Evolutionary conservation across 441 rosid species (phyloP), one percentile per base, ranked within the genome.

Genomic region (Dalechampia spathulata): DNA sequence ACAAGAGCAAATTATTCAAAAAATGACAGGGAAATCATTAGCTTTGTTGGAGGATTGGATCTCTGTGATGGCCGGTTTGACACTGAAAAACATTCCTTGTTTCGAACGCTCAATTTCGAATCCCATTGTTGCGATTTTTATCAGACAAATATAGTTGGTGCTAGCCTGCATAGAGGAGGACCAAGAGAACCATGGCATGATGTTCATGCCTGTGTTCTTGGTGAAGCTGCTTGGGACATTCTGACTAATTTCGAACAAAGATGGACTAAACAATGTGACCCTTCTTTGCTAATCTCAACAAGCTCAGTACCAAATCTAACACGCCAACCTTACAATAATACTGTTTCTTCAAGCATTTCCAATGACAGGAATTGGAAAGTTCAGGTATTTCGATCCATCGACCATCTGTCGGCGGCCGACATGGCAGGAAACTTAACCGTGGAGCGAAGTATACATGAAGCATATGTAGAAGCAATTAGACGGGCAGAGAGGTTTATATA

Each of bases 141-240:
- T 52, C 96, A 91, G 65, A 79, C 83, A 12, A 88, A 64, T 55
- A 70, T 91, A 5, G 58, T 77, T 0, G 90, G 93, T 48, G 93
- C 95, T 39, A 75, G 73, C 25, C 74, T 79, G 19, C 77, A 67
- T n/a, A 83, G 45, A 67, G 98, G 98, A 13, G 96, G 98, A 27
- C 98, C 98, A 1, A 78, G 98, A 63, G 90, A 73, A 60, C 98
- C 96, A 1, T 88, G 98, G 98, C 98, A 91, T 22, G 96, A 91
- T 36, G 78, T 71, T 32, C 95, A 88, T 69, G 79, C 84, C 46
- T 72, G 83, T 7, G 57, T 91, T 12, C 55, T 71, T 11, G 95
- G 98, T 6, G 81, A 73, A 58, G 96, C 86, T 1, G 96, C 98
- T 57, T 65, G 77, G 79, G 96, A 91, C 53, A 65, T 86, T 15